phyloP scores from a whole-genome alignment of 768 basidiomycete genomes.

The Rhizopogon vesiculosus region DNA sequence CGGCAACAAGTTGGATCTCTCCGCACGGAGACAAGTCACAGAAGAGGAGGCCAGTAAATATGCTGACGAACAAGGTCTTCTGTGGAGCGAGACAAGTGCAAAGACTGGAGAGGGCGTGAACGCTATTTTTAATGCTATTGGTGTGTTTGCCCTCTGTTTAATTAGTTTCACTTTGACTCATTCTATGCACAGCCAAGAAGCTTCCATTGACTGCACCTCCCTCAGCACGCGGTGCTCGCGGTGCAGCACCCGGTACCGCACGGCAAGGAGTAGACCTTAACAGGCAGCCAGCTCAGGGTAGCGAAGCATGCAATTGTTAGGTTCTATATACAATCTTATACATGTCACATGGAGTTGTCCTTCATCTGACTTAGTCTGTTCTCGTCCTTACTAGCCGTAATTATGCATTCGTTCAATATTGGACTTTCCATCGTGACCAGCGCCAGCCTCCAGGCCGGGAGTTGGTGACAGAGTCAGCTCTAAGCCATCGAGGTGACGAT shows the following conservation, averaged over 20 bases:
- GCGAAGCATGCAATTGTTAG: conserved; percentile 77
- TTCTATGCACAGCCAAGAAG: conserved; percentile 63
- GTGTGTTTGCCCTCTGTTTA: conserved; percentile 35
- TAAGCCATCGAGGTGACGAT: not conserved
- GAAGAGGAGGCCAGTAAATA: conserved; percentile 91
- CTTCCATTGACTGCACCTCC: conserved; percentile 78
- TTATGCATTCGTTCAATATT: conserved; percentile 24
- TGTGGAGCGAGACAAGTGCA: conserved; percentile 92
- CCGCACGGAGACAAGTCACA: conserved; percentile 78
- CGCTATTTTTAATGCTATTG: conserved; percentile 83
- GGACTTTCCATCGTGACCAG: conserved; percentile 8
- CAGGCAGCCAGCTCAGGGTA: conserved; percentile 51
- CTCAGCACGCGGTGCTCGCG: conserved; percentile 47
- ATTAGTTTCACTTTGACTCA: not conserved
- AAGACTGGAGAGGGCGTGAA: conserved; percentile 85
- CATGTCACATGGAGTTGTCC: conserved; percentile 1
- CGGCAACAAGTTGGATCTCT: conserved; percentile 91
- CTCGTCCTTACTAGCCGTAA: conserved; percentile 22
- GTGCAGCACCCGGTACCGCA: conserved; percentile 43
- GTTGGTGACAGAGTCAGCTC: not conserved
- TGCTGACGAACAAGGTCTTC: conserved; percentile 85
- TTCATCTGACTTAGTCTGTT: conserved; percentile 9
- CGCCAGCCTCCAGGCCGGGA: not conserved
- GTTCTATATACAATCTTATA: conserved; percentile 6
- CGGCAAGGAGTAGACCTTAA: conserved; percentile 79